These are phyloP conservation scores for Aquilaria sinensis DNA, from an alignment of 345 rosid genomes.

Conservation along the genomic window DNA sequence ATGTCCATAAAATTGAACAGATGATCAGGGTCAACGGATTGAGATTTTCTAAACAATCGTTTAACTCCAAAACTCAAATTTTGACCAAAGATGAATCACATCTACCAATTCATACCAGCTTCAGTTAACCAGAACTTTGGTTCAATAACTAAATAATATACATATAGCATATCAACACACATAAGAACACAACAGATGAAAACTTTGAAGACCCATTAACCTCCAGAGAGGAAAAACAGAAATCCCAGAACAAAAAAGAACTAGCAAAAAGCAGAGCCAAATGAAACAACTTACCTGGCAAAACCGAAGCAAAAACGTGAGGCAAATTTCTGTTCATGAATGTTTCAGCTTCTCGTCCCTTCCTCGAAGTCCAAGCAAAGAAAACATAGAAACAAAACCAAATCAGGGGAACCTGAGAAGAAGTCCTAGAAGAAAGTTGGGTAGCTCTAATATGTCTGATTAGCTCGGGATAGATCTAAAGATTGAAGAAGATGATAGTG, in stretches of 20 bases:
- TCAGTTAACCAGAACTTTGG: not conserved
- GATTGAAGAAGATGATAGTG: slow-evolving; percentile 24
- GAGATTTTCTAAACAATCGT: too few species aligned
- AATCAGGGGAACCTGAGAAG: slow-evolving; percentile 2
- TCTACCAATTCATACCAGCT: not conserved
- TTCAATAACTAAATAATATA: not conserved
- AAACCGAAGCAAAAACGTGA: slow-evolving; percentile 26
- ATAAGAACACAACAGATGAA: slow-evolving; percentile 9
- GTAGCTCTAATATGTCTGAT: slow-evolving; percentile 22
- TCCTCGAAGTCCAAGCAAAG: slow-evolving; percentile 3
- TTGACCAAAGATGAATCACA: slow-evolving; percentile 21
- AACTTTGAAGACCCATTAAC: not conserved
- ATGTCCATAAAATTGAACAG: too few species aligned
- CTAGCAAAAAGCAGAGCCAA: not conserved
- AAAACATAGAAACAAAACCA: slow-evolving; percentile 13
- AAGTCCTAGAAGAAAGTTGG: slow-evolving; percentile 18
- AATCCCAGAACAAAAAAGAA: not conserved
- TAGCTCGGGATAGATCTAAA: slow-evolving; percentile 35
- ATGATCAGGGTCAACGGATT: too few species aligned
- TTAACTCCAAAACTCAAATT: slow-evolving; percentile 6
- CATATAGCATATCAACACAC: slow-evolving; percentile 15
- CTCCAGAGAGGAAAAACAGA: not conserved
- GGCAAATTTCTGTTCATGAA: slow-evolving; percentile 43
- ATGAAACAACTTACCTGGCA: slow-evolving; percentile 37
- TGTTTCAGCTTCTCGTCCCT: slow-evolving; percentile 2